A percentile compares a stretch with the other conserved stretches of the same genome.
Evolutionary conservation across 2,329 filamentous ascomycete genomes (phyloP).

Genomic region (Talaromyces piceae): DNA sequence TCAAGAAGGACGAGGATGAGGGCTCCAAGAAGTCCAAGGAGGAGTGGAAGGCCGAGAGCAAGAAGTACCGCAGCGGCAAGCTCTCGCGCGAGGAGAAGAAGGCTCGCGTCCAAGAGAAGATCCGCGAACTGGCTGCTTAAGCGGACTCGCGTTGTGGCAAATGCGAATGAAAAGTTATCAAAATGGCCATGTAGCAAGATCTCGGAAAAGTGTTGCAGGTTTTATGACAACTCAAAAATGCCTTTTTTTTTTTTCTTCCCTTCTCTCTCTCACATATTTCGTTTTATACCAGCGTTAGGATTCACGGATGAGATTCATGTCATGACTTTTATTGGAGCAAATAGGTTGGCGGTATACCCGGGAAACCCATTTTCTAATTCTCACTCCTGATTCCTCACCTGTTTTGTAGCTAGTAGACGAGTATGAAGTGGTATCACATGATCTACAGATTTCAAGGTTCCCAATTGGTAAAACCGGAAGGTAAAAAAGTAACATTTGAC

Average conservation of each 20-base stretch:
- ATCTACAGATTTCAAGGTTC: background rate
- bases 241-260: background rate
- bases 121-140: slow-evolving; percentile 61
- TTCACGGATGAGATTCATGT: slow-evolving; percentile 25
- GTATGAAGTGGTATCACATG: slow-evolving; percentile 12
- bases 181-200: background rate
- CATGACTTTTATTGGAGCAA: slow-evolving; percentile 20
- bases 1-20: slow-evolving; percentile 75
- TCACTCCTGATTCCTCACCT: background rate
- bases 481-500: too few relatives aligned
- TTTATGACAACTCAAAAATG: slow-evolving; percentile 4
- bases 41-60: slow-evolving; percentile 89
- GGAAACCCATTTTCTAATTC: background rate
- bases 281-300: slow-evolving; percentile 10
- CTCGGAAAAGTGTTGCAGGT: background rate
- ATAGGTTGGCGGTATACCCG: slow-evolving; percentile 18
- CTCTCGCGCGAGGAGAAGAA: slow-evolving; percentile 76
- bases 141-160: slow-evolving; percentile 10
- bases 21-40: slow-evolving; percentile 93
- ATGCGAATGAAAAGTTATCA: background rate
- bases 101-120: slow-evolving; percentile 80
- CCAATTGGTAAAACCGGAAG: too few relatives aligned
- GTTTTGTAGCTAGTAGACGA: background rate
- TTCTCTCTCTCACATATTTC: background rate
- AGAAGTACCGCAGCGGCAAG: slow-evolving; percentile 77